Percentiles rank a stretch among this genome's conserved stretches.
Evolutionary conservation across 2,329 filamentous ascomycete species (phyloP).

Genomic region (Neopestalotiopsis rosae): DNA sequence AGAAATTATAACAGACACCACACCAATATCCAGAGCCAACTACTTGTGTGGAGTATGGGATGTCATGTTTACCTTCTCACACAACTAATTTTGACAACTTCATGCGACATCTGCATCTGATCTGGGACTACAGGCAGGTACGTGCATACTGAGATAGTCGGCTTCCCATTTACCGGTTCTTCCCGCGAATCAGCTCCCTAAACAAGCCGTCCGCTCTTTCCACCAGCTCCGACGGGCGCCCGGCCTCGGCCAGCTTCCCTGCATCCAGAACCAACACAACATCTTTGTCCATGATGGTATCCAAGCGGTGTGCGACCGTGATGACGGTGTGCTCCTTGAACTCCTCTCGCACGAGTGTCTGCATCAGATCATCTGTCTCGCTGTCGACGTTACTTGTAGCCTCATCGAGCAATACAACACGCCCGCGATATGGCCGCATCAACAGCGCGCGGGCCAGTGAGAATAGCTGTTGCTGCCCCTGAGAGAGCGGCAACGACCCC

Average conservation of each 20-base stretch:
- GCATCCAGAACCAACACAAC: constrained; percentile 7
- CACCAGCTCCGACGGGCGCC: background rate
- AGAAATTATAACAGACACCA: too few relatives aligned
- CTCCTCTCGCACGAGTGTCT: constrained; percentile 18
- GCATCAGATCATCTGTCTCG: constrained; percentile 20
- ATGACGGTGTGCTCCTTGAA: constrained; percentile 21
- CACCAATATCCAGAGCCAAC: too few relatives aligned
- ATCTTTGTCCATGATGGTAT: constrained; percentile 10
- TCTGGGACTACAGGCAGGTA: background rate
- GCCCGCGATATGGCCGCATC: constrained; percentile 14
- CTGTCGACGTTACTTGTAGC: constrained; percentile 21
- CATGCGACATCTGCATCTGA: background rate
- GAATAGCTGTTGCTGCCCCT: constrained; percentile 22
- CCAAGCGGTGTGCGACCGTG: constrained; percentile 18
- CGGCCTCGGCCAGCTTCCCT: background rate
- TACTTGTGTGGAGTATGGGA: background rate
- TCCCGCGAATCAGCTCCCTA: background rate
- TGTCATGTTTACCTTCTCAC: background rate
- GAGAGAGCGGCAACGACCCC: constrained; percentile 17
- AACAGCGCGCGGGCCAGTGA: constrained; percentile 21
- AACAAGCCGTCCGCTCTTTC: background rate
- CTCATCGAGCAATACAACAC: constrained; percentile 25
- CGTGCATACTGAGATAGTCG: background rate
- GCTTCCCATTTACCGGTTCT: background rate
- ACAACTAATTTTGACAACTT: background rate